phyloP scores from a whole-genome alignment of 345 rosid species.

The Gossypioides kirkii region DNA sequence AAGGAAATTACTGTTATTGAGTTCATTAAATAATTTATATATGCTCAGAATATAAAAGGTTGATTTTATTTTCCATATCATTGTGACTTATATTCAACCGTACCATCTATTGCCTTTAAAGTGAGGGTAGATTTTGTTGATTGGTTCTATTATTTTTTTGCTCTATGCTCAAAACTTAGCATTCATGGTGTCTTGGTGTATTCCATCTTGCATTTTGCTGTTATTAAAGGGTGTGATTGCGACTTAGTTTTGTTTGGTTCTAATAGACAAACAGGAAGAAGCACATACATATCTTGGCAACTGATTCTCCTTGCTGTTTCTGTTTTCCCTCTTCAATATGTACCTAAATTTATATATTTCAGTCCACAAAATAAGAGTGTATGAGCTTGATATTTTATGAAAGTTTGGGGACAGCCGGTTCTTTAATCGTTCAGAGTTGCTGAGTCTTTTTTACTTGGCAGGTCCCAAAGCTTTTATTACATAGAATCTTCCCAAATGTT shows the following conservation, averaged over 20 bases:
- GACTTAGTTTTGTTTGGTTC: neutral
- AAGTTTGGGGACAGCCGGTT: neutral
- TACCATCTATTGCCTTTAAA: neutral
- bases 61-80: neutral
- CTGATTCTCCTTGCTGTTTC: neutral
- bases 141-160: neutral
- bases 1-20: neutral
- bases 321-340: neutral
- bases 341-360: neutral
- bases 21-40: neutral
- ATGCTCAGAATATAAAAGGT: neutral
- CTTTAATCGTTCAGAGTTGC: slow-evolving; percentile 3
- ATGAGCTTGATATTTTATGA: neutral
- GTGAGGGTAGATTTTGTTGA: neutral
- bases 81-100: neutral
- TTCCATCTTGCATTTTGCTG: no score
- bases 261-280: neutral
- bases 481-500: slow-evolving; percentile 70
- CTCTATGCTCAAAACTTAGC: neutral
- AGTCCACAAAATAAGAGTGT: neutral
- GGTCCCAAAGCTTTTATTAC: slow-evolving; percentile 88
- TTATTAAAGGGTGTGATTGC: neutral
- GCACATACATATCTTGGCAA: neutral
- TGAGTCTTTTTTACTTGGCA: slow-evolving; percentile 26
- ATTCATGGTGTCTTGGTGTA: neutral